These are phyloP conservation scores for Penicillium freii DNA, from an alignment of 2,329 filamentous ascomycete species.

Conservation along the genomic window DNA sequence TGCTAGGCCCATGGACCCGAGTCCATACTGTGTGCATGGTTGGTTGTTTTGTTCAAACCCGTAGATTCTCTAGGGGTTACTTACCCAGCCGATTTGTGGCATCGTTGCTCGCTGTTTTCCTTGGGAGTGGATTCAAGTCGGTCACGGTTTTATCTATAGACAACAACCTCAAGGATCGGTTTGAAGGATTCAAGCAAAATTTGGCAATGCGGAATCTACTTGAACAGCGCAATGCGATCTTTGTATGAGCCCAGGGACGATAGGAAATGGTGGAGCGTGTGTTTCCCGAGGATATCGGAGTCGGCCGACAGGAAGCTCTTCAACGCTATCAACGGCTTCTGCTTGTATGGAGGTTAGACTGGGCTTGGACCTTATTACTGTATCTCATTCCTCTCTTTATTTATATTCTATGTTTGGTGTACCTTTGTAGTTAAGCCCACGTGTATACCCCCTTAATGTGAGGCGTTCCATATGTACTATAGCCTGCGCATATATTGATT, in stretches of 20 bases:
- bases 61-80: constrained; percentile 1
- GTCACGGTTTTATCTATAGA: not conserved
- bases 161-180: too few species aligned
- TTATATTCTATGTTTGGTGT: not conserved
- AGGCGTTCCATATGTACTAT: not conserved
- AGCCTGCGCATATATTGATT: not conserved
- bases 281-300: constrained; percentile 27
- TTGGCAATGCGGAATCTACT: not conserved
- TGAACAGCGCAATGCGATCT: not conserved
- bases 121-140: not conserved
- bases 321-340: not conserved
- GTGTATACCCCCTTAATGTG: not conserved
- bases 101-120: constrained; percentile 18
- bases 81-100: constrained; percentile 40
- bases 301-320: constrained; percentile 23
- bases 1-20: constrained; percentile 47
- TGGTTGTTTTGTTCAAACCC: not conserved
- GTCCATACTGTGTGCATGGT: constrained; percentile 35
- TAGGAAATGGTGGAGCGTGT: constrained; percentile 12
- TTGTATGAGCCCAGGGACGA: constrained; percentile 7
- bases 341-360: not conserved
- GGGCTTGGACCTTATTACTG: not conserved
- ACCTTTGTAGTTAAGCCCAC: not conserved
- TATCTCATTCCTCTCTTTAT: not conserved
- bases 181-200: not conserved